Evolutionary conservation across 164 flowering plant genomes (phyloP), one percentile per base, ranked within the genome.

Genomic region (Kingdonia uniflora): DNA sequence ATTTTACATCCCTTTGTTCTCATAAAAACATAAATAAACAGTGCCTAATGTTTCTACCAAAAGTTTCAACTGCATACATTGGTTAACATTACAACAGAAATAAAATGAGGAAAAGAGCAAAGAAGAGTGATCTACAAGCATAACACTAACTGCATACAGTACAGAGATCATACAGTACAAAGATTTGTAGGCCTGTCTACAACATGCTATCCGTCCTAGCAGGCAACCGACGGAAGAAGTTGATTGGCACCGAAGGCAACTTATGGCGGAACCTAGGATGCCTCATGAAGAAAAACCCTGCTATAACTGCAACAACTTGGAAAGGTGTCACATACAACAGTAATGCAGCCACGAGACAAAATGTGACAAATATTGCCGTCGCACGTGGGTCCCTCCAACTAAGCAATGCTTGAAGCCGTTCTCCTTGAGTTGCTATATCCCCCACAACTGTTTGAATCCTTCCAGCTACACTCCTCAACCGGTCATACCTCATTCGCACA

Each of bases 151-250:
- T 29, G 35, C 35, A 8, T 3, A 29, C 35, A 29, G 35, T 29
- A 29, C 35, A 29, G 8, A 29, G 35, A 29, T 29, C 35, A 29
- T 29, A 29, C 35, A 29, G 35, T 29, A 29, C 35, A 29, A 29
- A 29, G 35, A 29, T 29, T 8, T 29, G 8, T 12, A 0, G n/a
- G 26, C 49, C 24, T 58, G 53, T 61, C 67, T 74, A 90, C 76
- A 90, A 42, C 95, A 90, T 71, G 61, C 85, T 78, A 59, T 90
- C 97, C 0, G 91, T 87, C 64, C 84, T 70, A 1, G 97, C 80
- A 24, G 97, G 95, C 55, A 86, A 72, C n/a, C 95, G 65, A 6
- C 94, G 81, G 74, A 90, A 90, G 81, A 90, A 90, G 73, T 81
- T 90, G 59, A 87, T 59, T 0, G 95, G 87, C 22, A 71, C 82